Conservation (phyloP, 257 asterid species). For the Solanum etuberosum region DNA sequence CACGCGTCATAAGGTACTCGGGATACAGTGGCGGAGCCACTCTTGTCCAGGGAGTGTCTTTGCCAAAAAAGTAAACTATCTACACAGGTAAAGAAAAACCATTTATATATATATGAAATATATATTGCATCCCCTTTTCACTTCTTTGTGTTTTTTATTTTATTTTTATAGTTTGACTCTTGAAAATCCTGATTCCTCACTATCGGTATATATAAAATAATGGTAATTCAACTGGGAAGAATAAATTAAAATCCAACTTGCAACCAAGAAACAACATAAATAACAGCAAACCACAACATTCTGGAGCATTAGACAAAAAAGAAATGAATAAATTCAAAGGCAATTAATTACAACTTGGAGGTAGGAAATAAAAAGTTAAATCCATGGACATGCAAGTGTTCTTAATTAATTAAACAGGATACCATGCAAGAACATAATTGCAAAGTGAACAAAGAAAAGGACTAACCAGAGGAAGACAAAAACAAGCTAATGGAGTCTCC, state of each 20-base stretch:
- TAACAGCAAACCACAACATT: neutral
- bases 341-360: neutral
- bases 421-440: neutral
- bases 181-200: neutral
- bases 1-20: neutral
- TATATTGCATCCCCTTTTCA: neutral
- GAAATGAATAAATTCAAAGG: neutral
- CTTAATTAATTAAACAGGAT: neutral
- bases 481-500: neutral
- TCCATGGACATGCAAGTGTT: neutral
- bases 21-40: neutral
- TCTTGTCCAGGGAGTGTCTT: neutral
- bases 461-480: neutral
- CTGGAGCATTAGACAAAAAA: neutral
- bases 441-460: neutral
- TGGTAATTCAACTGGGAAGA: neutral
- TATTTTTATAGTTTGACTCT: neutral
- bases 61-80: neutral
- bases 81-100: too few relatives aligned
- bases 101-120: neutral
- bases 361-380: neutral
- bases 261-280: neutral
- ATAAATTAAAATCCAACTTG: neutral
- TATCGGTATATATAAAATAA: neutral
- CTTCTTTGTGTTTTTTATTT: neutral